These are phyloP conservation scores for Yarrowia yakushimensis DNA, from an alignment of 805 yeast species.

Conservation along the genomic window DNA sequence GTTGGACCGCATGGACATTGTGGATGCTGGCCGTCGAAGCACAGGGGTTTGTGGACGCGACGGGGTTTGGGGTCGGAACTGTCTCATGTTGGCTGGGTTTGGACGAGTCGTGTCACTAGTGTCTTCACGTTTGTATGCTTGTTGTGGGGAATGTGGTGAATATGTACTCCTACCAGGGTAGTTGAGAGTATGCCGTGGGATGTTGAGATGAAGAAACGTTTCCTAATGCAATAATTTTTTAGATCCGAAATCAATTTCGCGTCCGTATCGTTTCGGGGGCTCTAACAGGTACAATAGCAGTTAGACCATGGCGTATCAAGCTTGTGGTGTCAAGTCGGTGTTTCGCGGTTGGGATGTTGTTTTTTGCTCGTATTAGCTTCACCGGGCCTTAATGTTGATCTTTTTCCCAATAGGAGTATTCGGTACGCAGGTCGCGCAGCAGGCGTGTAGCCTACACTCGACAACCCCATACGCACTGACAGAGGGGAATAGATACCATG, in stretches of 20 bases:
- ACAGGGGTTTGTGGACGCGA: constrained; percentile 34
- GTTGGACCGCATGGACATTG: constrained; percentile 33
- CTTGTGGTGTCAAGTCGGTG: background rate
- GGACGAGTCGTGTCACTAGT: background rate
- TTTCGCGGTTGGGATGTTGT: constrained; percentile 22
- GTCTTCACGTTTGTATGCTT: background rate
- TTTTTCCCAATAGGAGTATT: constrained; percentile 17
- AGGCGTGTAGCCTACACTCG: background rate
- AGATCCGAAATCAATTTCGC: background rate
- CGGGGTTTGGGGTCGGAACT: constrained; percentile 22
- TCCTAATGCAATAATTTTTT: background rate
- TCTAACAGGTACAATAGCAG: background rate
- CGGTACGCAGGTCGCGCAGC: constrained; percentile 17
- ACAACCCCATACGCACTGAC: background rate
- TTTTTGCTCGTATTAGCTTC: constrained; percentile 11
- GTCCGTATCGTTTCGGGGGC: background rate
- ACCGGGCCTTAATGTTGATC: constrained; percentile 7
- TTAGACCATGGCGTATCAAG: background rate
- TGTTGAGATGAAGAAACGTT: background rate
- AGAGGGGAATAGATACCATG: background rate
- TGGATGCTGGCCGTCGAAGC: constrained; percentile 33
- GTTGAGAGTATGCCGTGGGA: background rate
- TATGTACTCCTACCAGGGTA: background rate
- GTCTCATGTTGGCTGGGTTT: background rate
- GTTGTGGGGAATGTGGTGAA: background rate